A percentile compares a stretch with the other conserved stretches of the same genome.
Conservation (phyloP, 1,139 yeast species). For the Suhomyces ambrosiae region DNA sequence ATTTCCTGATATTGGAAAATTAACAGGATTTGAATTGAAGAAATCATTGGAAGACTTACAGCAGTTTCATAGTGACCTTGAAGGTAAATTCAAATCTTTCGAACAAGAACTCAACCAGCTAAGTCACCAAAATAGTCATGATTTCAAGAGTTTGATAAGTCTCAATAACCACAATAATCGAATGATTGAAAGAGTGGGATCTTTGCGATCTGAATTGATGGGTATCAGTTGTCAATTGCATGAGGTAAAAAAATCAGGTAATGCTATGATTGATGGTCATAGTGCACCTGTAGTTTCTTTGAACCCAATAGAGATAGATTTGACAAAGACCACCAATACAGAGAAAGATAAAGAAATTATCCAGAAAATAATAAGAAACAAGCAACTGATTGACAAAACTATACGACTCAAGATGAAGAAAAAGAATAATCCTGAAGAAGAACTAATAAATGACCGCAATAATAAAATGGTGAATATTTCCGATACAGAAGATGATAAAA, state of each 20-base stretch:
- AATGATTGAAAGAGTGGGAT: slow-evolving; percentile 13
- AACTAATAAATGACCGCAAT: too few relatives aligned
- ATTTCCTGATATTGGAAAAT: background rate
- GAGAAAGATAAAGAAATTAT: slow-evolving; percentile 3
- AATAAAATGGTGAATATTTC: too few relatives aligned
- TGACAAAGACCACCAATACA: background rate
- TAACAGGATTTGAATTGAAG: slow-evolving; percentile 14
- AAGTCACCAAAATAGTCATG: slow-evolving; percentile 13
- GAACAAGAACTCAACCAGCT: slow-evolving; percentile 16
- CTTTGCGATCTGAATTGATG: slow-evolving; percentile 14
- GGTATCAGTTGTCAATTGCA: slow-evolving; percentile 12
- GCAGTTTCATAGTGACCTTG: slow-evolving; percentile 13
- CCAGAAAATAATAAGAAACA: slow-evolving; percentile 1
- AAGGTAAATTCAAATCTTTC: slow-evolving; percentile 14
- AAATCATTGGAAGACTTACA: slow-evolving; percentile 19
- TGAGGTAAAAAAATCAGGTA: slow-evolving; percentile 6
- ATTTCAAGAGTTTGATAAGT: slow-evolving; percentile 14
- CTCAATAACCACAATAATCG: slow-evolving; percentile 13
- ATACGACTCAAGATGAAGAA: background rate
- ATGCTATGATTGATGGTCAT: background rate
- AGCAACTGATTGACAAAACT: background rate
- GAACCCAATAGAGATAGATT: background rate
- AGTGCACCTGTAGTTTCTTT: background rate
- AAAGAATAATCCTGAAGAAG: too few relatives aligned
- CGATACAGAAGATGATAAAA: too few relatives aligned